Conservation (phyloP, 1,284 basidiomycete species). For the Agaricales sp. region DNA sequence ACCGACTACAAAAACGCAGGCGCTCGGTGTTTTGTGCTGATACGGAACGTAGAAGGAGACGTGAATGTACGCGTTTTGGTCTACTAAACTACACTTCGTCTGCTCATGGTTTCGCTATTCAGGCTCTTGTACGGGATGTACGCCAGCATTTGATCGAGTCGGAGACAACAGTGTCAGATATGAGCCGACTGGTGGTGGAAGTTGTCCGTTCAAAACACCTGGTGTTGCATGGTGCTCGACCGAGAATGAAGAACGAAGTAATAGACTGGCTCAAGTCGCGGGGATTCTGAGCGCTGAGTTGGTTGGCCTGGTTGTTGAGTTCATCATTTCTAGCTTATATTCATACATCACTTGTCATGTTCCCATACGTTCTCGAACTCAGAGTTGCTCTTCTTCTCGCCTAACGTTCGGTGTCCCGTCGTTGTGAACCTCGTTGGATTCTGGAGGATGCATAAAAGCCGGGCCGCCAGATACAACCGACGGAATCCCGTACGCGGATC, state of each 20-base stretch:
- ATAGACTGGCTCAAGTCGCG: background rate
- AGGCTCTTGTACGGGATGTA: conserved; percentile 24
- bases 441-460: no score
- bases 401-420: no score
- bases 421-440: no score
- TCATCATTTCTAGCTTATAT: background rate
- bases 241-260: conserved; percentile 1
- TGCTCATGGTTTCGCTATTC: background rate
- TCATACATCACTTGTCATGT: background rate
- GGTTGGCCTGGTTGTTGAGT: background rate
- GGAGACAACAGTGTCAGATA: conserved; percentile 8
- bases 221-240: conserved; percentile 13
- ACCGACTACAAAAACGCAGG: conserved; percentile 36
- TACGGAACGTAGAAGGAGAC: conserved; percentile 36
- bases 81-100: background rate
- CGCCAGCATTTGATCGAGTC: conserved; percentile 18
- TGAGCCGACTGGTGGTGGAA: conserved; percentile 16
- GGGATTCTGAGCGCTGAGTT: background rate
- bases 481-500: no score
- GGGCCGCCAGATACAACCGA: no score
- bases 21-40: conserved; percentile 26
- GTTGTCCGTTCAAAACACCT: conserved; percentile 20
- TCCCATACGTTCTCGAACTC: no score
- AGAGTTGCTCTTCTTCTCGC: no score
- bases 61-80: conserved; percentile 22